A percentile compares a stretch with the other conserved stretches of the same genome.
Evolutionary conservation across 2,329 filamentous ascomycete genomes (phyloP).

Genomic region (Stachybotrys chlorohalonatus): DNA sequence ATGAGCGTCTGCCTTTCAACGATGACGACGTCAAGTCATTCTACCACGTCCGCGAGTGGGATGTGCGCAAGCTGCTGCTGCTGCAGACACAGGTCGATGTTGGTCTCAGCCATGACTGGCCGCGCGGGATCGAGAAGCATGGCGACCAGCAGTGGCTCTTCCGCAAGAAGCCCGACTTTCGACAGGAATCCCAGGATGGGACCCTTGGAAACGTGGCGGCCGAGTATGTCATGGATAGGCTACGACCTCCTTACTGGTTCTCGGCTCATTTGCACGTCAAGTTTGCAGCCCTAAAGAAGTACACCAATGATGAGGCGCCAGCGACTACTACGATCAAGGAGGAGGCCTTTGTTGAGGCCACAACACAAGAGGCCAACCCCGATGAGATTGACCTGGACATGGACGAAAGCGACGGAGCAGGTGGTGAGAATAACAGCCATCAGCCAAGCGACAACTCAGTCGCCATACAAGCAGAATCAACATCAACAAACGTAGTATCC

Average conservation of each 20-base stretch:
- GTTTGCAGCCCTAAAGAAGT: conserved; percentile 62
- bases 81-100: conserved; percentile 83
- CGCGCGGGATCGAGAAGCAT: conserved; percentile 67
- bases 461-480: conserved; percentile 1
- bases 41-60: conserved; percentile 84
- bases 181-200: conserved; percentile 65
- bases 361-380: conserved; percentile 35
- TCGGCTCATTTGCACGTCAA: conserved; percentile 89
- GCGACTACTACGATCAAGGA: conserved; percentile 5
- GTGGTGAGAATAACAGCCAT: conserved; percentile 4
- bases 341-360: neutral
- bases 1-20: conserved; percentile 80
- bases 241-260: conserved; percentile 85
- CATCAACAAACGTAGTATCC: conserved; percentile 31
- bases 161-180: conserved; percentile 63
- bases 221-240: conserved; percentile 66
- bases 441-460: conserved; percentile 6
- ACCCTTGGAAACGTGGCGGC: conserved; percentile 74
- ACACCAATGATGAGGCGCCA: conserved; percentile 29
- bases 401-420: conserved; percentile 39
- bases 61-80: conserved; percentile 82
- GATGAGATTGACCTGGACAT: conserved; percentile 65
- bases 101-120: conserved; percentile 94
- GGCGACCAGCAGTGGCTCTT: conserved; percentile 66
- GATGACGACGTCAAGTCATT: conserved; percentile 67